Evolutionary conservation across 441 rosid species (phyloP).

Genomic region (Arabidopsis hybrid): DNA sequence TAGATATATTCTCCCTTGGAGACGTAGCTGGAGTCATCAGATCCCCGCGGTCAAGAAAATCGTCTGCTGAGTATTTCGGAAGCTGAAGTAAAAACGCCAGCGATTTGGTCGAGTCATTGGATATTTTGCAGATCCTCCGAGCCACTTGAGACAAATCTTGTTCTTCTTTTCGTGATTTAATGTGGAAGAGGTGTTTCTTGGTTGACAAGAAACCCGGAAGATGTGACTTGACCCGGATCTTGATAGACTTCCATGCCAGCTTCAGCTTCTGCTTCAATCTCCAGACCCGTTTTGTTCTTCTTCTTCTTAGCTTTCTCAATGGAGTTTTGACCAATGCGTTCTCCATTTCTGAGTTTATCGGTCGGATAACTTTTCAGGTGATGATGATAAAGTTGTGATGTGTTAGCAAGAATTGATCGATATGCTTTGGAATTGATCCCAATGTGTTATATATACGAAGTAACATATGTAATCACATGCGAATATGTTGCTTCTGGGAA

Average conservation of each 20-base stretch:
- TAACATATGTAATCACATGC: slow-evolving; percentile 7
- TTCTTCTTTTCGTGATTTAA: slow-evolving; percentile 32
- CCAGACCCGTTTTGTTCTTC: slow-evolving; percentile 49
- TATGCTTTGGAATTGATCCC: slow-evolving; percentile 15
- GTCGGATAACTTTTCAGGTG: slow-evolving; percentile 9
- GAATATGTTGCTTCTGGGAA: slow-evolving; percentile 36
- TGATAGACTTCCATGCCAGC: slow-evolving; percentile 52
- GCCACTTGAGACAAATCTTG: slow-evolving; percentile 36
- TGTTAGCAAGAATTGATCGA: slow-evolving; percentile 19
- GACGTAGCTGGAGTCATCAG: slow-evolving; percentile 63
- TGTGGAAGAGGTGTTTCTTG: slow-evolving; percentile 42
- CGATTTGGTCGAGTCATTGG: slow-evolving; percentile 46
- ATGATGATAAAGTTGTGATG: slow-evolving; percentile 3
- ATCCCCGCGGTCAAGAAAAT: slow-evolving; percentile 57
- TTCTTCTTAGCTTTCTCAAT: slow-evolving; percentile 40
- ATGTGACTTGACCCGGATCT: slow-evolving; percentile 41
- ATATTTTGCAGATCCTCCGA: slow-evolving; percentile 36
- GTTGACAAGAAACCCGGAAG: slow-evolving; percentile 35
- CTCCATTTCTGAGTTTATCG: slow-evolving; percentile 41
- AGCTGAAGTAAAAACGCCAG: slow-evolving; percentile 53
- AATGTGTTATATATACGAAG: background rate
- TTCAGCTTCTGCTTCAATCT: slow-evolving; percentile 50
- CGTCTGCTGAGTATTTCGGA: slow-evolving; percentile 51
- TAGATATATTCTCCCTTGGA: slow-evolving; percentile 63
- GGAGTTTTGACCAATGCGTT: slow-evolving; percentile 47